Evolutionary conservation across 306 rosid species (phyloP).

Genomic region (Alnus glutinosa): DNA sequence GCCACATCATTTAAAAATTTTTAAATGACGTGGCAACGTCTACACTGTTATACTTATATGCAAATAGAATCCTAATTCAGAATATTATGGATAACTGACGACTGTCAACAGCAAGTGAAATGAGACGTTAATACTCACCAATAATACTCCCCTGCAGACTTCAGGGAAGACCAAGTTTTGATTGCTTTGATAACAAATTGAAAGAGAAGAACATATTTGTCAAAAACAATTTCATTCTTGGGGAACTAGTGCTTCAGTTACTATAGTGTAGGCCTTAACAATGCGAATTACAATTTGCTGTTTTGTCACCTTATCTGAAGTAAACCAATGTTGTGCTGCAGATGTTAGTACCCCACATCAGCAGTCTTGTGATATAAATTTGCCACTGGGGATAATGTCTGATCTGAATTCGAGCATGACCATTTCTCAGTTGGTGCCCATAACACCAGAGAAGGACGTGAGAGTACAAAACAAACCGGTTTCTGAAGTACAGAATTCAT

Average conservation of each 20-base stretch:
- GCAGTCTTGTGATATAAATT: constrained; percentile 32
- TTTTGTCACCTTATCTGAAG: constrained; percentile 23
- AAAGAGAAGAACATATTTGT: background rate
- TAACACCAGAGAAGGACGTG: constrained; percentile 43
- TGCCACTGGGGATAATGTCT: constrained; percentile 33
- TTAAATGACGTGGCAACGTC: no score
- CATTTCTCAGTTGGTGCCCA: constrained; percentile 43
- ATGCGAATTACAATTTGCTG: background rate
- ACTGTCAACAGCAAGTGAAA: background rate
- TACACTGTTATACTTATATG: no score
- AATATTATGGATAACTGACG: background rate
- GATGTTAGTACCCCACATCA: constrained; percentile 4
- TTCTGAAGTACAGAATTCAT: constrained; percentile 23
- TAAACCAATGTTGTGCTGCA: constrained; percentile 20
- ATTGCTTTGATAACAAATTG: background rate
- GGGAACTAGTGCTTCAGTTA: background rate
- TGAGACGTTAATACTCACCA: background rate
- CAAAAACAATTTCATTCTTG: background rate
- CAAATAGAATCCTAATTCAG: background rate
- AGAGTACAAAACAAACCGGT: constrained; percentile 35
- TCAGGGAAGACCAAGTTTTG: background rate
- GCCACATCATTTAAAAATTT: no score
- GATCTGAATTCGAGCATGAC: constrained; percentile 27
- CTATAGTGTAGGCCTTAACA: no score
- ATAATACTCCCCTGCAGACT: background rate